Conservation (phyloP, 306 rosid genomes). For the Alnus glutinosa region DNA sequence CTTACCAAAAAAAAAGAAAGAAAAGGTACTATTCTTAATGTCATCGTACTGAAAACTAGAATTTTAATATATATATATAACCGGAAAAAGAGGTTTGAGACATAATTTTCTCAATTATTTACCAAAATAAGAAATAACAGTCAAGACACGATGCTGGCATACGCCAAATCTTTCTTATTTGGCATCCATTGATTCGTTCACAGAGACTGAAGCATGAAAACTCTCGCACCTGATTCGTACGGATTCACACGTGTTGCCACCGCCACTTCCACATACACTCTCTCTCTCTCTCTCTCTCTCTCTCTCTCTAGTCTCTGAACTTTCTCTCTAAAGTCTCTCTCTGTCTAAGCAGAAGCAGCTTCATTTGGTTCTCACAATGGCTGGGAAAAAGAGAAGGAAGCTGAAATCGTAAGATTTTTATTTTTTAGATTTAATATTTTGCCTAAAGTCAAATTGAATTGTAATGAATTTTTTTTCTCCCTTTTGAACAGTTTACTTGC, state of each 20-base stretch:
- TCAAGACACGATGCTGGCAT: no score
- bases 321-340: slow-evolving; percentile 13
- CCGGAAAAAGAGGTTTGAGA: no score
- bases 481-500: not conserved
- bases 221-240: slow-evolving; percentile 12
- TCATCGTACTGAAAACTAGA: no score
- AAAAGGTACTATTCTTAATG: no score
- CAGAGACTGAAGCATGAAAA: not conserved
- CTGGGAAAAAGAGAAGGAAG: slow-evolving; percentile 58
- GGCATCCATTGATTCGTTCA: not conserved
- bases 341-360: not conserved
- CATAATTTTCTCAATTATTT: no score
- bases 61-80: no score
- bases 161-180: not conserved
- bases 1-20: no score
- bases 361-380: slow-evolving; percentile 38
- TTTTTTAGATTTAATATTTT: not conserved
- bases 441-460: slow-evolving; percentile 2
- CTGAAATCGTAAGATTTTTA: slow-evolving; percentile 57
- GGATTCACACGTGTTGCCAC: slow-evolving; percentile 36
- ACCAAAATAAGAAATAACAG: no score
- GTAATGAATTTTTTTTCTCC: not conserved
- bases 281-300: not conserved
- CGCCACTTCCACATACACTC: slow-evolving; percentile 16
- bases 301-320: not conserved